Conservation (phyloP, 176 grass and related monocot species). For the Oropetium thomaeum region DNA sequence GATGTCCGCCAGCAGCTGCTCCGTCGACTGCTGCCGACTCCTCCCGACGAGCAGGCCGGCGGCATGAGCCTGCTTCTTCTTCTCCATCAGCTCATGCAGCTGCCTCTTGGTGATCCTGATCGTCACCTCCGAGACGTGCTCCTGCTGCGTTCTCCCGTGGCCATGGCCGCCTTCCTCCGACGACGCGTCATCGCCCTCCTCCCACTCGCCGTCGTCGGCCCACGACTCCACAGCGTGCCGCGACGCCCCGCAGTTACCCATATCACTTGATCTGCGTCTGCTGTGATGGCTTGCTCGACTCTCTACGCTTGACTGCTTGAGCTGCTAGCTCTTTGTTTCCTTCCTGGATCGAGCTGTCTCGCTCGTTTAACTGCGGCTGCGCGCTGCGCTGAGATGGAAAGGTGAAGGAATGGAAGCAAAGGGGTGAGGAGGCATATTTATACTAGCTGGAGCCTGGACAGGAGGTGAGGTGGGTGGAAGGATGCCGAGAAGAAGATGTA, state of each 20-base stretch:
- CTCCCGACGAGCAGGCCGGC: not conserved
- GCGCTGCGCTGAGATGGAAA: not conserved
- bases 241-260: constrained; percentile 55
- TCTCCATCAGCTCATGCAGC: constrained; percentile 57
- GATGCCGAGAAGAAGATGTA: not conserved
- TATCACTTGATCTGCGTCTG: not conserved
- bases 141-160: not conserved
- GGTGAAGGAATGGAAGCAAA: constrained; percentile 4
- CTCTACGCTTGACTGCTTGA: not conserved
- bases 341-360: not conserved
- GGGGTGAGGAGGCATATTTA: not conserved
- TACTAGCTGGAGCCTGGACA: constrained; percentile 15
- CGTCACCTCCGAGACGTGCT: constrained; percentile 44
- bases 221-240: constrained; percentile 38
- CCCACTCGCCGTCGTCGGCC: constrained; percentile 55
- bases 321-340: not conserved
- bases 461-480: not conserved
- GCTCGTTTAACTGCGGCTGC: not conserved
- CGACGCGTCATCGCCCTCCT: constrained; percentile 27
- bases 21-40: constrained; percentile 2
- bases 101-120: constrained; percentile 68
- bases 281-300: too few species aligned
- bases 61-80: not conserved
- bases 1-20: constrained; percentile 60
- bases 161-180: not conserved